phyloP scores from a whole-genome alignment of 148 eudicot genomes.

The Fallopia convolvulus region DNA sequence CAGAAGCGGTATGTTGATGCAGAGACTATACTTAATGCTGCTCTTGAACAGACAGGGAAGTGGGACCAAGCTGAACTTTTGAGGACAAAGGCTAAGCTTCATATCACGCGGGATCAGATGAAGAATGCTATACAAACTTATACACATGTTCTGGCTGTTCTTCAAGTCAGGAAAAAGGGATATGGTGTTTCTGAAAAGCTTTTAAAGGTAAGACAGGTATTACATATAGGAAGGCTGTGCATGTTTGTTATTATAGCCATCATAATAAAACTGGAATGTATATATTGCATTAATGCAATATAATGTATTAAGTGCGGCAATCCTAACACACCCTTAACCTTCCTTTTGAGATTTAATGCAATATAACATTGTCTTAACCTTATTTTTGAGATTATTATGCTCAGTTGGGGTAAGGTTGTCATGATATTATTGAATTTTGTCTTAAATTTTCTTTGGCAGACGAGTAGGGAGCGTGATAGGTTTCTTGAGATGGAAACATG shows the following conservation, averaged over 20 bases:
- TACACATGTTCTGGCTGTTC: constrained; percentile 69
- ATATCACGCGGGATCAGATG: constrained; percentile 54
- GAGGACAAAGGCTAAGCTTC: constrained; percentile 74
- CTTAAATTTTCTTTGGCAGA: constrained; percentile 30
- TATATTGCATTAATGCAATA: too few relatives aligned
- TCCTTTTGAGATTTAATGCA: too few relatives aligned
- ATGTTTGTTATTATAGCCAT: background rate
- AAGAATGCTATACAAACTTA: constrained; percentile 62
- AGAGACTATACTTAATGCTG: constrained; percentile 59
- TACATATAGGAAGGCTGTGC: background rate
- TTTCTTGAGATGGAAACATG: constrained; percentile 80
- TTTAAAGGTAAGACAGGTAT: constrained; percentile 32
- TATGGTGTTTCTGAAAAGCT: constrained; percentile 37
- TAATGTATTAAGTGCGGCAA: too few relatives aligned
- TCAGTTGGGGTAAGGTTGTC: background rate
- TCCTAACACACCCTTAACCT: too few relatives aligned
- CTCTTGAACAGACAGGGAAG: constrained; percentile 74
- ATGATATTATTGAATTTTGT: background rate
- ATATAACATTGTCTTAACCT: too few relatives aligned
- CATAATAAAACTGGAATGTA: too few relatives aligned
- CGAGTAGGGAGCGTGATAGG: constrained; percentile 31
- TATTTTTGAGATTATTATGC: too few relatives aligned
- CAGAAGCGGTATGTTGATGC: constrained; percentile 60
- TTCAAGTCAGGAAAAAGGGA: constrained; percentile 67
- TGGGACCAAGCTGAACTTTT: constrained; percentile 83